These are phyloP conservation scores for Zygosaccharomyces lentus DNA, from an alignment of 805 yeast species.

Conservation along the genomic window DNA sequence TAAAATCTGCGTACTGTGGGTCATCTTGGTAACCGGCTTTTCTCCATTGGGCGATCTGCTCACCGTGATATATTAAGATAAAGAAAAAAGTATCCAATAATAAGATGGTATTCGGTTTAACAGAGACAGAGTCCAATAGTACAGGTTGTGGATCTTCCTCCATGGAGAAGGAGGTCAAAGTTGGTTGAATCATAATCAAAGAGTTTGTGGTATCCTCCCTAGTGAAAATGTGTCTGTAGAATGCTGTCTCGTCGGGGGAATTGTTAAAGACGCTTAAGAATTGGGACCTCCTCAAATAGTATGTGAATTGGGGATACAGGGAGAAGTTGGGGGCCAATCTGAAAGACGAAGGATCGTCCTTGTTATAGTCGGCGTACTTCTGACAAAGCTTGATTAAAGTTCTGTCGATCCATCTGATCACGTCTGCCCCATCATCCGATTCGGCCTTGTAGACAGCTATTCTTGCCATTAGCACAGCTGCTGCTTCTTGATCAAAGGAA, in stretches of 20 bases:
- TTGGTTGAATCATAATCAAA: slow-evolving; percentile 95
- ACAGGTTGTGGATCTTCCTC: slow-evolving; percentile 89
- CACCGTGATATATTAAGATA: slow-evolving; percentile 92
- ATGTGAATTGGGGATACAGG: slow-evolving; percentile 91
- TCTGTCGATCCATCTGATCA: slow-evolving; percentile 91
- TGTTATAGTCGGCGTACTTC: slow-evolving; percentile 87
- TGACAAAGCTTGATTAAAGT: slow-evolving; percentile 86
- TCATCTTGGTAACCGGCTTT: slow-evolving; percentile 90
- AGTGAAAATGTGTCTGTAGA: slow-evolving; percentile 86
- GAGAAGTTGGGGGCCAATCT: slow-evolving; percentile 78
- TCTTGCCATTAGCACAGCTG: slow-evolving; percentile 90
- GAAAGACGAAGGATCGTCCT: slow-evolving; percentile 79
- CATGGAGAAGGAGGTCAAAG: slow-evolving; percentile 79
- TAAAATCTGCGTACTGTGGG: slow-evolving; percentile 84
- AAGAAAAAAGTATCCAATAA: slow-evolving; percentile 95
- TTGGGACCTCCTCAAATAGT: slow-evolving; percentile 93
- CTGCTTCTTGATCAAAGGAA: slow-evolving; percentile 97
- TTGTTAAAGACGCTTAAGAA: slow-evolving; percentile 93
- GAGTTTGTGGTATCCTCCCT: slow-evolving; percentile 92
- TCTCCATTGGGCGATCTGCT: slow-evolving; percentile 93
- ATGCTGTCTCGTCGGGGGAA: slow-evolving; percentile 98
- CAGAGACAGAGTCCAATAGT: slow-evolving; percentile 85
- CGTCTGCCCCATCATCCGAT: slow-evolving; percentile 87
- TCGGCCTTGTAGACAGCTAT: slow-evolving; percentile 79
- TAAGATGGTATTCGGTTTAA: slow-evolving; percentile 81